Base-by-base conservation (phyloP, 306 rosid species). In the Coriaria nepalensis region DNA sequence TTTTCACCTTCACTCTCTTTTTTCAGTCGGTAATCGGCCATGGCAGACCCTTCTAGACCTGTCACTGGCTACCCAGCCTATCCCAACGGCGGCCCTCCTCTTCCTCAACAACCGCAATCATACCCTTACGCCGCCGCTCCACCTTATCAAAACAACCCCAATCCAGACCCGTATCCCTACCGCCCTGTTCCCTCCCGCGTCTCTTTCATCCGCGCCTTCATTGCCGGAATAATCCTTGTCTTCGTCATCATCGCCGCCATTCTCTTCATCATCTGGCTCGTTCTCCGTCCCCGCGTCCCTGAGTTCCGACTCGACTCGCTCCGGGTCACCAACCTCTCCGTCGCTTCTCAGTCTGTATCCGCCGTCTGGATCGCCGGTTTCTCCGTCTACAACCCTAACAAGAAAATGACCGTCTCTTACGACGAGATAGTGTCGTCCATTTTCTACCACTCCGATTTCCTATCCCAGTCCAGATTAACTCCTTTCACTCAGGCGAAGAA, bases 281-380 rank as follows among this genome's bases (percentile, higher is more conserved):
- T 90, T 57, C 74, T 90, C 14, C 95, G 94, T 37, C 98, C 98
- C 20, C 75, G 68, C 4, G 60, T 77, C 66, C 98, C 95, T 0
- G 57, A 71, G 32, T 68, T 77, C 69, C 66, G 50, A 0, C 12
- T 90, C 64, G 74, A 73, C 14, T 40, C 92, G 0, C 37, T 81
- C 45, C 61, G 88, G 0, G 33, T 90, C 37, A 0, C 79, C 37
- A 61, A 69, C 49, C 68, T 90, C 66, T 62, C 92, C 20, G 10
- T 74, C 33, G 7, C 69, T 4, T 0, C 71, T 46, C 65, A 70
- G 52, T 40, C 83, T 43, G 0, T 90, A 6, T 49, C 76, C 51
- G 95, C 85, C 62, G 63, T 68, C 10, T 84, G 94, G 92, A 35
- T 63, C 43, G 48, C 68, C 10, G 46, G 78, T 0, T 69, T 81